Base-by-base conservation (phyloP, 2,329 filamentous ascomycete species). In the Lachnellula cervina region DNA sequence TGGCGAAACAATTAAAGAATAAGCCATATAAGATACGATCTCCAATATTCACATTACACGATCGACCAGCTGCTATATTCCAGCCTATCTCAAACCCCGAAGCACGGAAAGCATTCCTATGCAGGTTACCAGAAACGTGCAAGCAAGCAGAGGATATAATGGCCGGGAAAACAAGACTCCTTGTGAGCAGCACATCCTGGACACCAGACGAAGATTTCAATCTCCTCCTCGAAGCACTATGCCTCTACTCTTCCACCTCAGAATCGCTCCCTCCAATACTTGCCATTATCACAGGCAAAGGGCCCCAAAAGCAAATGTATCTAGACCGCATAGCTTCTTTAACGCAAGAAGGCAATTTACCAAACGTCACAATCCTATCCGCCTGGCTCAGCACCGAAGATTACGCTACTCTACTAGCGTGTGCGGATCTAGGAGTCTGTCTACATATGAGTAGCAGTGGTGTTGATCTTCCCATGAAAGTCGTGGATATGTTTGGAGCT, bases 401-500 rank as follows among this genome's bases (percentile, higher is more conserved):
- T 70, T 99, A 99, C 69, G 93, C 94, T 0, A 79, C 77, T 0
- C 79, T 99, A 4, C 83, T 99, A 32, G 89, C 87, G 11, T 87
- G 87, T 45, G 91, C 94, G 3, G 93, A 97, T 66, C 77, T 99
- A 0, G 94, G 94, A 9, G 83, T 99, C 23, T 96, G 90, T 55
- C 76, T 99, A 25, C 94, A 99, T 74, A 96, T 84, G 62, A 97
- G 91, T 14, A 95, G 89, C 62, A 96, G 90, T 2, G 94, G 94
- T 1, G 91, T 99, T 0, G 94, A 99, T 72, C 77, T 99, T 19
- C 94, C 94, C 0, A 99, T 99, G 94, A 99, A 99, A 74, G 91
- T 99, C 1, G 92, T 99, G 14, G 94, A 99, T 70, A 97, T 99
- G 92, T 97, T 99, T 70, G 94, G 94, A 2, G 88, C 92, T 0